Percentiles rank a stretch among this genome's conserved stretches.
Conservation (phyloP, 2,329 filamentous ascomycete species). For the Lojkania enalia region DNA sequence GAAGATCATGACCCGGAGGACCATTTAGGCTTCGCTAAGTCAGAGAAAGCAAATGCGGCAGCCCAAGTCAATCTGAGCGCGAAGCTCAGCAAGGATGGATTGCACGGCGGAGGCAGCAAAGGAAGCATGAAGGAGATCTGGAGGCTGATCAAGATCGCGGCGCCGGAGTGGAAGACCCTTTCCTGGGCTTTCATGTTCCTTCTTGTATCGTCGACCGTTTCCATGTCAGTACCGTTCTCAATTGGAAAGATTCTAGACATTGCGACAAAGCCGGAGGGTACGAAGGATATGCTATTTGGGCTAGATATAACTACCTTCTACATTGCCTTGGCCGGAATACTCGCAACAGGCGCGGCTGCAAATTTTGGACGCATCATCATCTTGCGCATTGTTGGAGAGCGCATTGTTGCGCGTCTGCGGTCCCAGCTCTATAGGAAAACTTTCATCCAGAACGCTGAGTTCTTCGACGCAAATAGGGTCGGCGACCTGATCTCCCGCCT, state of each 20-base stretch:
- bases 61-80: constrained; percentile 89
- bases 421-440: constrained; percentile 90
- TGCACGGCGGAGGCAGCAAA: constrained; percentile 50
- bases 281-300: constrained; percentile 69
- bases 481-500: constrained; percentile 95
- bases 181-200: constrained; percentile 81
- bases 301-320: constrained; percentile 88
- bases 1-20: constrained; percentile 51
- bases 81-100: constrained; percentile 81
- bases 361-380: constrained; percentile 96
- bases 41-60: constrained; percentile 83
- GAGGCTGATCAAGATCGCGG: constrained; percentile 85
- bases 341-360: constrained; percentile 81
- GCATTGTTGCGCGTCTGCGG: constrained; percentile 86
- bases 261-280: constrained; percentile 72
- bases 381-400: constrained; percentile 89
- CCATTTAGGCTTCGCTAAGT: constrained; percentile 67
- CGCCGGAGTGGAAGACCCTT: constrained; percentile 79
- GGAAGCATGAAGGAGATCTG: constrained; percentile 74
- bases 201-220: constrained; percentile 86
- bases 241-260: constrained; percentile 95
- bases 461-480: constrained; percentile 96
- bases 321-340: constrained; percentile 69
- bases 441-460: constrained; percentile 96
- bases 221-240: constrained; percentile 95